Evolutionary conservation across 768 basidiomycete genomes (phyloP).

Genomic region (Russula dissimulans): DNA sequence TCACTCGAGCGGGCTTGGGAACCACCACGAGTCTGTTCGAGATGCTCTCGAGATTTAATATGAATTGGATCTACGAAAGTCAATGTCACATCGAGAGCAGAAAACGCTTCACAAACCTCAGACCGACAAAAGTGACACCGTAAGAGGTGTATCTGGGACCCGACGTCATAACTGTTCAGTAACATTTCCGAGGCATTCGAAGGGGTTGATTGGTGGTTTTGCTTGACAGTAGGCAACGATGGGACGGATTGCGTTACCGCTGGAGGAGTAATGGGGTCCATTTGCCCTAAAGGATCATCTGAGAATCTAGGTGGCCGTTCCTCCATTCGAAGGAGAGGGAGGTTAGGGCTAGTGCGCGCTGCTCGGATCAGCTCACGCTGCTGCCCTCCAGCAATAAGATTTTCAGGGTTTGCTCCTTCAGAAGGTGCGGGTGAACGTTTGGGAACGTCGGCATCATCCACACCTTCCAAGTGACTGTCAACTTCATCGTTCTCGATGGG

Average conservation of each 20-base stretch:
- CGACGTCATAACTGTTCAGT: conserved; percentile 56
- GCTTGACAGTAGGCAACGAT: conserved; percentile 43
- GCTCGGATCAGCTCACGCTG: conserved; percentile 44
- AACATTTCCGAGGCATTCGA: conserved; percentile 44
- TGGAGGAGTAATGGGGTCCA: conserved; percentile 33
- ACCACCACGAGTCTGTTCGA: conserved; percentile 86
- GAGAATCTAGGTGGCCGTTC: conserved; percentile 49
- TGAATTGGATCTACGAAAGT: conserved; percentile 61
- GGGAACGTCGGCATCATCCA: conserved; percentile 19
- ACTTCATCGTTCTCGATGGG: conserved; percentile 34
- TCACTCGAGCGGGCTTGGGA: conserved; percentile 88
- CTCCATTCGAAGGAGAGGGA: conserved; percentile 52
- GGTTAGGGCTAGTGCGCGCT: conserved; percentile 65
- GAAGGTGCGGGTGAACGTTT: conserved; percentile 13
- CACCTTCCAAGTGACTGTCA: conserved; percentile 30
- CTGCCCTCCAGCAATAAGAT: conserved; percentile 7
- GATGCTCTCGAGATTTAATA: conserved; percentile 84
- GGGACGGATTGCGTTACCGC: conserved; percentile 66
- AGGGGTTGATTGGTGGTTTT: conserved; percentile 37
- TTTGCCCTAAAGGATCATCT: conserved; percentile 67
- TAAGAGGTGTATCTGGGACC: conserved; percentile 63
- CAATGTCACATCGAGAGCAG: not conserved
- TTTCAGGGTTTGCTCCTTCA: conserved; percentile 17
- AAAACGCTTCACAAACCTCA: conserved; percentile 43
- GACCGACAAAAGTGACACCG: conserved; percentile 83